phyloP scores from a whole-genome alignment of 2,329 filamentous ascomycete genomes.

The Alternaria sp. region DNA sequence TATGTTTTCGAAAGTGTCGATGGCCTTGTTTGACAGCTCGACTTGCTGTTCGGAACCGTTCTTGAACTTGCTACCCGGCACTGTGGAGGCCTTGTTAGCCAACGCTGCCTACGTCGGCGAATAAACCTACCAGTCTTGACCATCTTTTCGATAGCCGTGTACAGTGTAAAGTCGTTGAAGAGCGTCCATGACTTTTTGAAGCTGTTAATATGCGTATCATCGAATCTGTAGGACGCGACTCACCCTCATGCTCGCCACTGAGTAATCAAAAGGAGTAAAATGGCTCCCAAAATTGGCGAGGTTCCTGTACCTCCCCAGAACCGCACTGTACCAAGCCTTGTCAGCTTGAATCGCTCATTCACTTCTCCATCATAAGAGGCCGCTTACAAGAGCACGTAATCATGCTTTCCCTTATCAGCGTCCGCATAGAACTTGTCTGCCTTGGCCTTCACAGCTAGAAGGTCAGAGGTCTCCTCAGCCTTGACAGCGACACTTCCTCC shows the following conservation, averaged over 20 bases:
- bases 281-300: background rate
- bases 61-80: background rate
- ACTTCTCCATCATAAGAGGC: background rate
- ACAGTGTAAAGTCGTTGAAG: slow-evolving; percentile 2
- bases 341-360: background rate
- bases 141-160: background rate
- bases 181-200: slow-evolving; percentile 3
- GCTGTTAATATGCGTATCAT: background rate
- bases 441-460: background rate
- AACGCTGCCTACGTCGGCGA: background rate
- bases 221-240: background rate
- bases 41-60: background rate
- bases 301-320: slow-evolving; percentile 1
- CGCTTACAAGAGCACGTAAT: background rate
- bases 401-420: background rate
- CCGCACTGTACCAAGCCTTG: background rate
- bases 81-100: background rate
- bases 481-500: background rate
- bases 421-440: slow-evolving; percentile 3
- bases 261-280: slow-evolving; percentile 5
- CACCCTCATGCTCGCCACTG: background rate
- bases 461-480: background rate
- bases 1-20: background rate
- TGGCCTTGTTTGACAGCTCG: background rate
- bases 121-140: background rate